Evolutionary conservation across 176 grass and related monocot genomes (phyloP), one percentile per base, ranked within the genome.

Genomic region (Triticum dicoccoides): DNA sequence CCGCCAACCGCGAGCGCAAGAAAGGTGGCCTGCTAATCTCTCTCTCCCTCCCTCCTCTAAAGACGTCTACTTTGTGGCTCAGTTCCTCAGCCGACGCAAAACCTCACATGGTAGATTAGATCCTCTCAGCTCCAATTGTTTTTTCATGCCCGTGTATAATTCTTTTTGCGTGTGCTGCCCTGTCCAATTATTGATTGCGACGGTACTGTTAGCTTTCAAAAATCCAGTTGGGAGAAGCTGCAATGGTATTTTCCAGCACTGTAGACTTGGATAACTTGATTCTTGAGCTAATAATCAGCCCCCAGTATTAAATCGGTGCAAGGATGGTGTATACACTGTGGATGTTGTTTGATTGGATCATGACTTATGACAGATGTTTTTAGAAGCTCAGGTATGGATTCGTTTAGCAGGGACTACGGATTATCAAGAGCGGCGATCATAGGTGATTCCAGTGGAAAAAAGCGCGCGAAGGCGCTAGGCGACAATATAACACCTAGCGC

Each of bases 1-100:
- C 96, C n/a, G 93, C 91, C 90, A 94, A 85, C 86, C 91, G 96
- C 75, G 91, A 98, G 69, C 92, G 93, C 79, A 98, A 98, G 90
- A 98, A 98, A 63, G 97, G 97, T 98, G 52, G 85, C 77, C 8
- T 54, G 14, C 42, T 67, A 51, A 80, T 69, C 81, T 30, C 35
- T 66, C 38, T 35, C 30, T 23, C 41, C 4, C 9, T 42, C 12
- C 27, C 12, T 51, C 25, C 70, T 76, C 45, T 17, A 76, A 76
- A 76, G 44, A 17, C 51, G 4, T 8, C 51, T 77, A 20, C 49
- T 77, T 58, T 56, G 4, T 20, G 47, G 27, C 29, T 30, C 15
- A 9, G 47, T 70, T 30, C 47, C 5, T 25, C 17, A 63, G 41
- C 32, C 52, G 63, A 23, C 35, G 78, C 20, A 5, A 30, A n/a